Conservation (phyloP, 108 stramenopile species). For the Fragilaria crotonensis region DNA sequence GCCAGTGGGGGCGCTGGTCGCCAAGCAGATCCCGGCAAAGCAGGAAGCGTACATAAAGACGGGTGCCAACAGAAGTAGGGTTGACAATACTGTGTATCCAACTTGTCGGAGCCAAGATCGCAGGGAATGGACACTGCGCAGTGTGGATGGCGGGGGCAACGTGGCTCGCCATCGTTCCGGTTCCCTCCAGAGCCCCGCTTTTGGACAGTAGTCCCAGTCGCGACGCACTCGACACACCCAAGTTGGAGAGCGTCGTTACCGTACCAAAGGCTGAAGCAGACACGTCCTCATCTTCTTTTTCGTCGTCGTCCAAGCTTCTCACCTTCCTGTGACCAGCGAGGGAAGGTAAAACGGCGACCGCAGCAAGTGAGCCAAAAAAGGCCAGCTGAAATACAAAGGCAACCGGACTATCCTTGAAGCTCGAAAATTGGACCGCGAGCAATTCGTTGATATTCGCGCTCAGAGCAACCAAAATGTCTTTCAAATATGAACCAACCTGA, state of each 20-base stretch:
- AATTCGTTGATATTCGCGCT: constrained; percentile 14
- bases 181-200: constrained; percentile 50
- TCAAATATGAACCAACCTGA: constrained; percentile 6
- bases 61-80: constrained; percentile 23
- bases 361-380: constrained; percentile 38
- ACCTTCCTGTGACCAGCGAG: constrained; percentile 35
- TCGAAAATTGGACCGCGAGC: constrained; percentile 12
- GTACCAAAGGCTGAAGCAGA: constrained; percentile 26
- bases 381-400: constrained; percentile 42
- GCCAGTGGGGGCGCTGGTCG: constrained; percentile 6
- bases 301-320: constrained; percentile 12
- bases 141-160: background rate
- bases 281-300: constrained; percentile 34
- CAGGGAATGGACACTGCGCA: background rate
- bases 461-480: constrained; percentile 19
- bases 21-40: constrained; percentile 10
- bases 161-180: constrained; percentile 39
- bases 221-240: constrained; percentile 70
- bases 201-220: constrained; percentile 52
- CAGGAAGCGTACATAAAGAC: constrained; percentile 19
- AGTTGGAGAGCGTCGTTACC: constrained; percentile 32
- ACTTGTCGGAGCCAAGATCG: constrained; percentile 24
- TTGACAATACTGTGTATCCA: constrained; percentile 28
- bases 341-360: constrained; percentile 41
- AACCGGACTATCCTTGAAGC: constrained; percentile 35